A percentile compares a stretch with the other conserved stretches of the same genome.
Conservation (phyloP, 495 filamentous ascomycete species). For the Podospora pseudopauciseta region DNA sequence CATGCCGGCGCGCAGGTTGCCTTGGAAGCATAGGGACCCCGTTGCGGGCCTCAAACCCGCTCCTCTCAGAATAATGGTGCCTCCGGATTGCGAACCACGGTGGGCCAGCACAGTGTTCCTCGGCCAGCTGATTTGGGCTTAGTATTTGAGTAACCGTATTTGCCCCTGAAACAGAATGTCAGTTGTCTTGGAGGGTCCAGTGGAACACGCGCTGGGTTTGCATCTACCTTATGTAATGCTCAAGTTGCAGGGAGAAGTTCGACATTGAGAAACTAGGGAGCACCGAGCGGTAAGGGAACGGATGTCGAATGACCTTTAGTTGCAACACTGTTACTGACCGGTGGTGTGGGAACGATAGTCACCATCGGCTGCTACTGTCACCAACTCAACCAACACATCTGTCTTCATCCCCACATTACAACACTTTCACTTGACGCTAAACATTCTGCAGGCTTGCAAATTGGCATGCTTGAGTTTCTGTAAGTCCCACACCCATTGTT, state of each 20-base stretch:
- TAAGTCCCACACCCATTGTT: neutral
- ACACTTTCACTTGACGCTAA: neutral
- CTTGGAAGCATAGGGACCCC: neutral
- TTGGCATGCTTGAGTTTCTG: neutral
- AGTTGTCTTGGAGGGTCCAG: neutral
- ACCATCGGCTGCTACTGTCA: neutral
- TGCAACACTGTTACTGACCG: neutral
- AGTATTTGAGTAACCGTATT: slow-evolving; percentile 1
- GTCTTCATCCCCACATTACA: neutral
- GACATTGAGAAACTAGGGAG: neutral
- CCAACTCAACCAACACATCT: neutral
- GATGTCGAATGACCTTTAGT: neutral
- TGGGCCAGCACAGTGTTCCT: neutral
- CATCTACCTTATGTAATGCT: no score
- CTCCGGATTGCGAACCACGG: slow-evolving; percentile 2
- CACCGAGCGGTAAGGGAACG: neutral
- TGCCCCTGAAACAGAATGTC: neutral
- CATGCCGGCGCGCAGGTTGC: neutral
- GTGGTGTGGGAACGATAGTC: neutral
- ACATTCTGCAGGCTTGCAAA: neutral
- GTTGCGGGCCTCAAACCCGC: neutral
- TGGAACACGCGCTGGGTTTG: no score
- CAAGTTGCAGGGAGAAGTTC: neutral
- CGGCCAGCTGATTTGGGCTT: slow-evolving; percentile 1
- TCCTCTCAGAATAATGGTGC: neutral